Base-by-base conservation (phyloP, 805 yeast genomes). In the Hanseniaspora nectarophila region DNA sequence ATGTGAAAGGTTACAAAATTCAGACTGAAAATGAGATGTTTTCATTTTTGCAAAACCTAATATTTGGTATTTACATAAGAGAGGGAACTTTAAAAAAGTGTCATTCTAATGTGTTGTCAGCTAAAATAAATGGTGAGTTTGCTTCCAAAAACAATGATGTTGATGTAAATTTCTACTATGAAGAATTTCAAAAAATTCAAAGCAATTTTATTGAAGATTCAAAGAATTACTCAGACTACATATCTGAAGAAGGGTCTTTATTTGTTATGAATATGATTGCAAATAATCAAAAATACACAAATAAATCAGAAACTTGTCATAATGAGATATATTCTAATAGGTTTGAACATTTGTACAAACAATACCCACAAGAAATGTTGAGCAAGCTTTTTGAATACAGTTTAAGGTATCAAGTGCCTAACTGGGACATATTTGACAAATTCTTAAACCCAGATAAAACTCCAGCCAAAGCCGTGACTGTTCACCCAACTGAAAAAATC, bases 81-180 rank as follows among this genome's bases (percentile, higher is more conserved):
- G 52, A 48, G 16, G 52, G 52, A 23, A 48, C 52, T 16, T 15
- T 48, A 2, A 48, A 48, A 40, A 48, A 40, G 15, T 39, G 52
- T 48, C 45, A 39, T 40, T 31, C 45, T 5, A 48, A 21, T 33
- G 33, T 48, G 10, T 13, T 40, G 3, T 21, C 45, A n/a, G 28
- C 52, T 18, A 48, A 33, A 35, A 43, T 48, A 4, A 43, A 48
- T n/a, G 45, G 39, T 12, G 43, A 24, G 15, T 34, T 35, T 28
- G 40, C 28, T 15, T 10, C 33, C 3, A 39, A 29, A 9, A 40
- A 24, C 21, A 48, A 32, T 26, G 43, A 40, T 33, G 34, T 48
- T 18, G 52, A 48, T 33, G 43, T 48, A 2, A 38, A 35, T 7
- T 48, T 48, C 34, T 48, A 48, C 24, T 48, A 48, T 48, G 52